Evolutionary conservation across 371 early-diverging fungal genomes (phyloP), one percentile per base, ranked within the genome.

Genomic region (Syncephalastrum contaminatum): DNA sequence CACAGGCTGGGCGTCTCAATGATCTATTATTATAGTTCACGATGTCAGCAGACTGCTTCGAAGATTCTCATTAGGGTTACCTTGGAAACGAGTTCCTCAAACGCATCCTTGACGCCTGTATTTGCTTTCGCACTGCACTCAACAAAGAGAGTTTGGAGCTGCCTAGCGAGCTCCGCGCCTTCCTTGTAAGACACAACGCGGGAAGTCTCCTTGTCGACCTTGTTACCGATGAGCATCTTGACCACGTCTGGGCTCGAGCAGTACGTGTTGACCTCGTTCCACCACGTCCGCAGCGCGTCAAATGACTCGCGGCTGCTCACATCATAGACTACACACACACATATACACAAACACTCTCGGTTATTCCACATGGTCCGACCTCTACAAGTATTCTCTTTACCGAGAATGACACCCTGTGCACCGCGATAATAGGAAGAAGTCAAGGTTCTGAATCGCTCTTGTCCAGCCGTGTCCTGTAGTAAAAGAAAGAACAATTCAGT

Each of bases 391-490:
- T 21, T 42, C 18, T 53, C 18, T 18, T 13, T 39, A 41, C 90
- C 95, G 24, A 99, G 73, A 59, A 99, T 90, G 12, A 99, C 95
- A 22, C 99, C 99, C 72, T 99, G 97, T 3, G 99, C 99, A 15
- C 98, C 98, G 49, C 98, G 87, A 69, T 99, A 99, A 73, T 99
- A 99, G 36, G 94, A 92, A 2, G 96, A 94, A 12, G 99, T 99
- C 54, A 99, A 84, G 0, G 99, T 98, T 57, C 99, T 81, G 76
- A 99, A 99, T 42, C 99, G 85, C 73, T 99, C 99, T 77, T 99
- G 99, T 14, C 99, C 99, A 8, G 99, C 99, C 1, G 99, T 99
- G 73, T 99, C 99, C 99, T 98, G 84, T 43, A 50, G 10, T 5
- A 30, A 10, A 2, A 30, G 10, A 30, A 30, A 10, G 10, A 30